Conservation (phyloP, 2,329 filamentous ascomycete genomes). For the Didymella pinodella region DNA sequence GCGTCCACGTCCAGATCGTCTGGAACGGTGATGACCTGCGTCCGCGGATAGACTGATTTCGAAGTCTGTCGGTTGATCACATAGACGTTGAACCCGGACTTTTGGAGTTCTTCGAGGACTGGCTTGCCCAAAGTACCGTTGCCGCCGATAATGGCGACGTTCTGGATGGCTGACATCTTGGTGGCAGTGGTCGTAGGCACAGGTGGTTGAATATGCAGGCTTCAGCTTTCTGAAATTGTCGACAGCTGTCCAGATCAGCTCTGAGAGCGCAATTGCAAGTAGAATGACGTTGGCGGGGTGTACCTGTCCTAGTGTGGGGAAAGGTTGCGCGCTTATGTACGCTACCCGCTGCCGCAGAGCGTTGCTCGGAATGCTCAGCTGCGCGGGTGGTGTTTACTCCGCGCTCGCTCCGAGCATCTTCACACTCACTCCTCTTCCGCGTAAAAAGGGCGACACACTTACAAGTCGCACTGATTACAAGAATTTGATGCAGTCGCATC, state of each 20-base stretch:
- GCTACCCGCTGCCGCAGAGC: conserved; percentile 1
- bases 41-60: conserved; percentile 51
- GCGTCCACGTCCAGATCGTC: conserved; percentile 47
- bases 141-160: conserved; percentile 54
- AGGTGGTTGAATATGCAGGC: not conserved
- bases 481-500: not conserved
- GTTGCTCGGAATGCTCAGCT: conserved; percentile 13
- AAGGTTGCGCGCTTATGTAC: conserved; percentile 20
- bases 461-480: not conserved
- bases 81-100: conserved; percentile 43
- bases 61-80: conserved; percentile 48
- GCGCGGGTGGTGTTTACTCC: conserved; percentile 9
- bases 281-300: conserved; percentile 15
- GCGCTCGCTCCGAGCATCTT: conserved; percentile 9
- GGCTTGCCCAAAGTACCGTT: conserved; percentile 47
- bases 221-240: not conserved
- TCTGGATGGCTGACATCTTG: conserved; percentile 38
- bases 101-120: conserved; percentile 44
- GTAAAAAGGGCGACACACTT: not conserved
- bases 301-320: conserved; percentile 6
- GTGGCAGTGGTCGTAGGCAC: not conserved
- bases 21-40: conserved; percentile 53
- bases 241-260: not conserved
- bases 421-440: not conserved
- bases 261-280: not conserved